Conservation (phyloP, 441 rosid genomes). For the Gossypium laxum region DNA sequence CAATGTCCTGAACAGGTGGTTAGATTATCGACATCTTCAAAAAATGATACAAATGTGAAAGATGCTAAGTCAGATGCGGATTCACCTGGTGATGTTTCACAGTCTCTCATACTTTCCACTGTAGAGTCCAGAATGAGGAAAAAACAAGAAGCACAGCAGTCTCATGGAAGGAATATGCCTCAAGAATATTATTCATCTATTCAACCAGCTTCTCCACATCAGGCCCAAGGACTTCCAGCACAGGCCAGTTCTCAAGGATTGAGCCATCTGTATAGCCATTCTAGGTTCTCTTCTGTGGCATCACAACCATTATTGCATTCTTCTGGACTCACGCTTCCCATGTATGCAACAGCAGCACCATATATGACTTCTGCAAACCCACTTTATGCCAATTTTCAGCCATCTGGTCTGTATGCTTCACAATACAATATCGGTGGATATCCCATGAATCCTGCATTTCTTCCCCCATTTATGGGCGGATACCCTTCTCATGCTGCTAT, state of each 20-base stretch:
- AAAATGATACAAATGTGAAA: constrained; percentile 31
- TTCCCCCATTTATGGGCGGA: constrained; percentile 45
- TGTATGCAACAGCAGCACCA: constrained; percentile 43
- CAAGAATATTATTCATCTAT: constrained; percentile 29
- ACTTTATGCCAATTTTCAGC: constrained; percentile 50
- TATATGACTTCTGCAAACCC: constrained; percentile 52
- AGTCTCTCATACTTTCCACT: constrained; percentile 28
- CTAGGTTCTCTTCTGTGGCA: constrained; percentile 33
- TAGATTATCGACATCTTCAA: constrained; percentile 23
- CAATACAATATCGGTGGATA: constrained; percentile 45
- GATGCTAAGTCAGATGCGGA: constrained; percentile 31
- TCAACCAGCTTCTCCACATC: constrained; percentile 37
- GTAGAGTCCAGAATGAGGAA: constrained; percentile 33
- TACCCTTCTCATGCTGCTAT: constrained; percentile 45
- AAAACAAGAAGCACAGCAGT: constrained; percentile 51
- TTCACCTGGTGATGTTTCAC: constrained; percentile 29
- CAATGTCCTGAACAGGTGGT: constrained; percentile 22
- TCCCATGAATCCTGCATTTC: constrained; percentile 31
- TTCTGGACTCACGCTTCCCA: constrained; percentile 41
- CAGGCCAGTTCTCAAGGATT: constrained; percentile 36
- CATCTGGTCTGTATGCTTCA: constrained; percentile 45
- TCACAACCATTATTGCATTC: constrained; percentile 41
- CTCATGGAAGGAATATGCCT: constrained; percentile 41
- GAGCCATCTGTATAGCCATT: constrained; percentile 30
- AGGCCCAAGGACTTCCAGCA: constrained; percentile 27